Evolutionary conservation across 768 basidiomycete species (phyloP).

Genomic region (Mycena albidolilacea): DNA sequence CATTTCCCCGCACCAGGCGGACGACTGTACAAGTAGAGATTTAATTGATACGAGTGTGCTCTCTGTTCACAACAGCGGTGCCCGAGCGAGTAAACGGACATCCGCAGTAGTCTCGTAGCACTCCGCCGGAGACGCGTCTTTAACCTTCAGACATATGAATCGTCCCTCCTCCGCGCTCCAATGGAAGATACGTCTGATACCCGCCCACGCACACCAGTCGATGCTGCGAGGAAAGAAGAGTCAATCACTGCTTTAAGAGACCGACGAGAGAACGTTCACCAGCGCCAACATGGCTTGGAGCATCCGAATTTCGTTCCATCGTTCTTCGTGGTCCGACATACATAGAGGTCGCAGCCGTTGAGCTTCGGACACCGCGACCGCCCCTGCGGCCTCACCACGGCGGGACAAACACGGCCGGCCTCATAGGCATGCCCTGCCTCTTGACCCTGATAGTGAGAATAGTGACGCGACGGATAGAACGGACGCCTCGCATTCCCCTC

Average conservation of each 20-base stretch:
- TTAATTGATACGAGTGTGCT: not conserved
- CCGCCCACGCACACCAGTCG: slow-evolving; percentile 71
- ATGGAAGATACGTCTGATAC: slow-evolving; percentile 70
- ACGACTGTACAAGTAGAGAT: slow-evolving; percentile 24
- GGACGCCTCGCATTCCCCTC: slow-evolving; percentile 20
- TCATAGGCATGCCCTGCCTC: slow-evolving; percentile 24
- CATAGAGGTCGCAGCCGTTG: slow-evolving; percentile 70
- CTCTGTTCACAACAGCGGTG: not conserved
- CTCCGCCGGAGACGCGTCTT: slow-evolving; percentile 50
- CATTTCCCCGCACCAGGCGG: slow-evolving; percentile 21
- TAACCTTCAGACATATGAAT: slow-evolving; percentile 60
- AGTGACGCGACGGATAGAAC: slow-evolving; percentile 25
- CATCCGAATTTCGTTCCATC: slow-evolving; percentile 56
- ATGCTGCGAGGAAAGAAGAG: slow-evolving; percentile 47
- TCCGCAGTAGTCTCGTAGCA: slow-evolving; percentile 57
- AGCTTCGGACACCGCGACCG: slow-evolving; percentile 50
- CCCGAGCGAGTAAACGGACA: slow-evolving; percentile 13
- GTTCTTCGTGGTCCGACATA: slow-evolving; percentile 63
- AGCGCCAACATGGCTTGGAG: slow-evolving; percentile 70
- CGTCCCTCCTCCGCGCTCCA: slow-evolving; percentile 58
- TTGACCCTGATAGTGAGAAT: slow-evolving; percentile 29
- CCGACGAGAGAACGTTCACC: slow-evolving; percentile 38
- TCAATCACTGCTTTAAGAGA: slow-evolving; percentile 8
- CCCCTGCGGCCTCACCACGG: slow-evolving; percentile 10
- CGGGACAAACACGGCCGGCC: slow-evolving; percentile 6